These are phyloP conservation scores for Pholiota adiposa DNA, from an alignment of 1,284 basidiomycete species.

Conservation along the genomic window DNA sequence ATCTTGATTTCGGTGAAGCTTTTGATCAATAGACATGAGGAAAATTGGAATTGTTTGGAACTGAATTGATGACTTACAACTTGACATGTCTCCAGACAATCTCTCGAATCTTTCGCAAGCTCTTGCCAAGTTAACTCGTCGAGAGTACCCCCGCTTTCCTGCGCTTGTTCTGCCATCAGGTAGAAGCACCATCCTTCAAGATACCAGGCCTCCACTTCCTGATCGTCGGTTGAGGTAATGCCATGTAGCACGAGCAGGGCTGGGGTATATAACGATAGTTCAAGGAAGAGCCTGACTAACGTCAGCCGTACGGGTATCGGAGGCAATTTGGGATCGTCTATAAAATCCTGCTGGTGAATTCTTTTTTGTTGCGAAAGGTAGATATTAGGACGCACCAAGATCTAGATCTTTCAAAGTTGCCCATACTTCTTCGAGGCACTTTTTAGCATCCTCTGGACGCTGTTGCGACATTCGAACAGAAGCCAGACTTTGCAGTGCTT, in stretches of 20 bases:
- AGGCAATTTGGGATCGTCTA: constrained; percentile 76
- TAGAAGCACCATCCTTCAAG: constrained; percentile 96
- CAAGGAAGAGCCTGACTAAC: constrained; percentile 85
- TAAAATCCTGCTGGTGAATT: background rate
- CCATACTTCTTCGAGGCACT: constrained; percentile 75
- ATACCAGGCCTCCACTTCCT: constrained; percentile 93
- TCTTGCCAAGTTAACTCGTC: constrained; percentile 77
- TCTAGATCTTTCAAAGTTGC: constrained; percentile 76
- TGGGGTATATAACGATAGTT: constrained; percentile 70
- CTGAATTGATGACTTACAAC: constrained; percentile 52
- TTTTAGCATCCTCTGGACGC: constrained; percentile 78
- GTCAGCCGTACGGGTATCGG: constrained; percentile 75
- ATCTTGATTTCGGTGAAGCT: constrained; percentile 76
- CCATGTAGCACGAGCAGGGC: constrained; percentile 82
- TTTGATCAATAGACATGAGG: constrained; percentile 20
- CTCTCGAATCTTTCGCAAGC: constrained; percentile 78
- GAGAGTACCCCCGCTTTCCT: constrained; percentile 58
- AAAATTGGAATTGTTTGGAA: background rate
- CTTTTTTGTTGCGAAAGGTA: constrained; percentile 14
- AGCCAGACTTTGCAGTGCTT: constrained; percentile 83
- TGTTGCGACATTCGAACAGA: constrained; percentile 91
- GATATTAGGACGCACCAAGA: constrained; percentile 49
- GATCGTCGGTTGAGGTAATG: constrained; percentile 83
- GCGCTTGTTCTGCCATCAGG: constrained; percentile 72
- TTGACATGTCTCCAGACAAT: constrained; percentile 85